Conservation (phyloP, 78 protist species). For the Speleostelium caveatum region DNA sequence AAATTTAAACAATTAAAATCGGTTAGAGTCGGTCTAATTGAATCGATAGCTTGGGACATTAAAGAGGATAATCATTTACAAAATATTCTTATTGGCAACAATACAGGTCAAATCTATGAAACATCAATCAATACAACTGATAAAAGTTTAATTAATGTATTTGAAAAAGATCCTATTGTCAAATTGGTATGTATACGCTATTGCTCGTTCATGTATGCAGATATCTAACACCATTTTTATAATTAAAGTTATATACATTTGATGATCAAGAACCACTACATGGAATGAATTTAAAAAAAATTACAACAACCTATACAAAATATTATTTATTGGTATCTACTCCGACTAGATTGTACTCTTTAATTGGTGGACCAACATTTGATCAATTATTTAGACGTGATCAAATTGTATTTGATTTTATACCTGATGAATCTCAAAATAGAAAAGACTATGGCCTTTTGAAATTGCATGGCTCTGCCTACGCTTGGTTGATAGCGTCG, state of each 20-base stretch:
- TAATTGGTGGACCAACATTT: conserved; percentile 82
- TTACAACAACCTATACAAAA: conserved; percentile 1
- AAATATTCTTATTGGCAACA: conserved; percentile 82
- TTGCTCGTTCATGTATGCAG: background rate
- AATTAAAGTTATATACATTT: conserved; percentile 52
- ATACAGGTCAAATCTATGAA: conserved; percentile 82
- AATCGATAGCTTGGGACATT: conserved; percentile 87
- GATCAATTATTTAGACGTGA: conserved; percentile 64
- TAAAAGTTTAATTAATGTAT: conserved; percentile 6
- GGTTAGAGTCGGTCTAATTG: conserved; percentile 48
- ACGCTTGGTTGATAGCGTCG: conserved; percentile 86
- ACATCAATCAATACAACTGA: conserved; percentile 65
- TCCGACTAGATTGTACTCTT: conserved; percentile 73
- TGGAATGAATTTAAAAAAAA: conserved; percentile 79
- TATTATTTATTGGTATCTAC: conserved; percentile 86
- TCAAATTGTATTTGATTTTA: conserved; percentile 76
- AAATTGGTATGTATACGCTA: conserved; percentile 25
- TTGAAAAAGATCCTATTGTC: conserved; percentile 26
- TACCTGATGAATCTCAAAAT: conserved; percentile 81
- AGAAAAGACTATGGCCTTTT: conserved; percentile 51
- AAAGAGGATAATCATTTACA: conserved; percentile 22
- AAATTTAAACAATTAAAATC: conserved; percentile 62
- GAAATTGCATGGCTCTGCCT: conserved; percentile 66
- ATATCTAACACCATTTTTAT: background rate
- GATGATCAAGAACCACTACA: conserved; percentile 70